Base-by-base conservation (phyloP, 1,284 basidiomycete species). In the Rhodotorula sp. region DNA sequence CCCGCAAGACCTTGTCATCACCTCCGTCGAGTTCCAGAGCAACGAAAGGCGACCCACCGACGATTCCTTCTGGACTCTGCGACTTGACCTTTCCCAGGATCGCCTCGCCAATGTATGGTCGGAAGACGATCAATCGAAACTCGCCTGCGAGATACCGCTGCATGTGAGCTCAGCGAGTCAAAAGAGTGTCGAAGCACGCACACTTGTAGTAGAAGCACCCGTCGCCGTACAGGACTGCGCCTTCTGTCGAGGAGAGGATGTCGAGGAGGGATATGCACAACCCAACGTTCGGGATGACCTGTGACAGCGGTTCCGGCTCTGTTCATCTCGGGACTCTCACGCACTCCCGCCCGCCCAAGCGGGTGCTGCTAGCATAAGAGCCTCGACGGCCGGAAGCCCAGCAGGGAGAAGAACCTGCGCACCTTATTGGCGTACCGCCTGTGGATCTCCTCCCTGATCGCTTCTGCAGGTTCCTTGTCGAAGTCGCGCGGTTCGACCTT, bases 151-250 rank as follows among this genome's bases (percentile, higher is more conserved):
- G n/a, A n/a, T n/a, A n/a, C n/a, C n/a, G n/a, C n/a, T n/a, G n/a
- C n/a, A n/a, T n/a, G n/a, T n/a, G n/a, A n/a, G n/a, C n/a, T n/a
- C n/a, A n/a, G n/a, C n/a, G n/a, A n/a, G 24, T 11, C 24, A 52
- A 7, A 4, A 15, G 54, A 62, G 39, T 30, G 29, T 8, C 9
- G 10, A 39, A 9, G n/a, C 24, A 34, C 86, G 76, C 66, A 92
- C 93, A 87, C 84, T 91, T 92, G 80, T 98, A 94, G 88, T 92
- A 98, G 77, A 95, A 83, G 79, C 89, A 89, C 0, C 95, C 95
- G 80, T 99, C 95, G 0, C 94, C 94, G 79, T 95, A 96, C 36
- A 93, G 85, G 17, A 98, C 89, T 73, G 90, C 93, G 4, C 95
- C 95, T 78, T 97, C 93, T 17, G 92, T 89, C 3, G 88, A 90